Percentiles rank a stretch among this genome's conserved stretches.
phyloP scores from a whole-genome alignment of 139 green algal genomes.

The Tetradesmus lagerheimii region DNA sequence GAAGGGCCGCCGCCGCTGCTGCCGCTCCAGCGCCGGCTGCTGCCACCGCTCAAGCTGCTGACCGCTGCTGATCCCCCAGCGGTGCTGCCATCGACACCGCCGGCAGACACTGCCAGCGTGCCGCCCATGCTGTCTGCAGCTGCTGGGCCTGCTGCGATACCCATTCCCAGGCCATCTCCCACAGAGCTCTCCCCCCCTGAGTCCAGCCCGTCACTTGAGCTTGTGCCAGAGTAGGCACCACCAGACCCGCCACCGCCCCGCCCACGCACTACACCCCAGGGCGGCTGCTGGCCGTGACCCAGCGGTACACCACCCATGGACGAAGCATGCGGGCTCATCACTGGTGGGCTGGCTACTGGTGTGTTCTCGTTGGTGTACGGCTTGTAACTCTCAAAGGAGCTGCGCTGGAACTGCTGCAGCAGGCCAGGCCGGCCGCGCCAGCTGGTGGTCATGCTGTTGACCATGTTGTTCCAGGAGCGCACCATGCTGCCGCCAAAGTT shows the following conservation, averaged over 20 bases:
- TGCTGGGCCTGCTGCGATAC: not conserved
- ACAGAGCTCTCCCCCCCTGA: not conserved
- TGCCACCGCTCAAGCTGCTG: not conserved
- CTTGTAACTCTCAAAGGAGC: conserved; percentile 30
- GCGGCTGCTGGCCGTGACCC: not conserved
- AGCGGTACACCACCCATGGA: not conserved
- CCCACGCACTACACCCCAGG: not conserved
- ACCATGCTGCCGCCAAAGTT: not conserved
- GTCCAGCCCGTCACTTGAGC: not conserved
- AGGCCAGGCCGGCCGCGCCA: not conserved
- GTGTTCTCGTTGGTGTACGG: conserved; percentile 9
- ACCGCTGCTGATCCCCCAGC: not conserved
- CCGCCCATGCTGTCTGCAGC: not conserved
- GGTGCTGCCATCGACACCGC: not conserved
- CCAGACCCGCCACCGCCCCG: not conserved
- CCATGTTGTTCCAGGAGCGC: conserved; percentile 12
- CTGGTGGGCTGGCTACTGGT: not conserved
- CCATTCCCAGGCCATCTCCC: not conserved
- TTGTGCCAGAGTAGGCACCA: not conserved
- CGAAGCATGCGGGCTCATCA: conserved; percentile 18
- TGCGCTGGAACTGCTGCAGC: not conserved
- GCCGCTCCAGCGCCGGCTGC: conserved; percentile 29
- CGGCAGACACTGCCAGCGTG: not conserved
- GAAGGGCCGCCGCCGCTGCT: conserved; percentile 24
- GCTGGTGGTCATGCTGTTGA: conserved; percentile 14